Evolutionary conservation across 2,329 filamentous ascomycete species (phyloP).

Genomic region (Ustulina deusta): DNA sequence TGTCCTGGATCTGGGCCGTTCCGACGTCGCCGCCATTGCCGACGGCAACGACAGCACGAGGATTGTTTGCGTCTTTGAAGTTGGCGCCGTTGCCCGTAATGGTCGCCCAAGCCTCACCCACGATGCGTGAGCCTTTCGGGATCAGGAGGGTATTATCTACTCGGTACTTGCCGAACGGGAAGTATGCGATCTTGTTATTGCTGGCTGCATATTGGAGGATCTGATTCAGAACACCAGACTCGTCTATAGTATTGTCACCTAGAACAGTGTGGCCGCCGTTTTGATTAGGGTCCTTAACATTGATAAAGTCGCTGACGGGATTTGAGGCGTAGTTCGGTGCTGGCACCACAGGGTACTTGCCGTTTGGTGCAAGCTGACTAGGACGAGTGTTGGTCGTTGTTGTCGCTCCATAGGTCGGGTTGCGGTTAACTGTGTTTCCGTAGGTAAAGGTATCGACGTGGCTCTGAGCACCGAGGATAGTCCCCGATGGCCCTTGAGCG

Average conservation of each 20-base stretch:
- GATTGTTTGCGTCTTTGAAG: slow-evolving; percentile 64
- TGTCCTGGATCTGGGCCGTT: slow-evolving; percentile 72
- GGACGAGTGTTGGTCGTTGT: slow-evolving; percentile 52
- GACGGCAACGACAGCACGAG: slow-evolving; percentile 68
- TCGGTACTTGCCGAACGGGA: slow-evolving; percentile 67
- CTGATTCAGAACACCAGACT: slow-evolving; percentile 54
- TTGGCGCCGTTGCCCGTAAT: slow-evolving; percentile 64
- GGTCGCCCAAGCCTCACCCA: slow-evolving; percentile 65
- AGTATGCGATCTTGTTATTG: slow-evolving; percentile 62
- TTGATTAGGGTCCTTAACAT: slow-evolving; percentile 57
- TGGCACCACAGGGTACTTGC: slow-evolving; percentile 52
- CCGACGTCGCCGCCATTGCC: slow-evolving; percentile 70
- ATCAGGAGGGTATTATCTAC: slow-evolving; percentile 64
- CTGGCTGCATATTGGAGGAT: slow-evolving; percentile 54
- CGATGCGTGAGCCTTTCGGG: slow-evolving; percentile 62
- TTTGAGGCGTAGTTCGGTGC: slow-evolving; percentile 56
- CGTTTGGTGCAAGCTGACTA: slow-evolving; percentile 53
- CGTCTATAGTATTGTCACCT: slow-evolving; percentile 56
- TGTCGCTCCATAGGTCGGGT: slow-evolving; percentile 56
- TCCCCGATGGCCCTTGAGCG: slow-evolving; percentile 51
- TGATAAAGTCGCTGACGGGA: slow-evolving; percentile 54
- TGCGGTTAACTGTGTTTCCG: slow-evolving; percentile 57
- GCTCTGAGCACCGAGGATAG: slow-evolving; percentile 48
- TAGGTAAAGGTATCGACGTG: slow-evolving; percentile 58
- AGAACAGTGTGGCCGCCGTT: slow-evolving; percentile 53